These are phyloP conservation scores for Penicillium sclerotiorum DNA, from an alignment of 2,329 filamentous ascomycete genomes.

Conservation along the genomic window DNA sequence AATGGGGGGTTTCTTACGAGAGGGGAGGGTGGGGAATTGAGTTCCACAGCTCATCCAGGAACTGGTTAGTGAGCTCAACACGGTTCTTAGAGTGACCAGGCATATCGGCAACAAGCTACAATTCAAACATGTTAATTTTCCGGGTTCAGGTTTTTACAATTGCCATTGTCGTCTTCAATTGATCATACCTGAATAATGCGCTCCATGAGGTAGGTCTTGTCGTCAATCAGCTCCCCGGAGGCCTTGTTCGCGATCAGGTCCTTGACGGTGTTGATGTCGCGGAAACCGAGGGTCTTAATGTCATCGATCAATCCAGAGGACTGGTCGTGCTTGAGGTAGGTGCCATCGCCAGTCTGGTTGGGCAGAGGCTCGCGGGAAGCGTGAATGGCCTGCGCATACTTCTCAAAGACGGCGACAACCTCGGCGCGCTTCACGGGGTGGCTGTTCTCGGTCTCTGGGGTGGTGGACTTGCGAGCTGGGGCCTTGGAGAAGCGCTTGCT, in stretches of 20 bases:
- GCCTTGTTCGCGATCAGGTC: conserved; percentile 64
- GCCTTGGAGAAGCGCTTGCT: conserved; percentile 39
- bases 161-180: neutral
- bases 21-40: conserved; percentile 72
- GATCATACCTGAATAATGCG: conserved; percentile 60
- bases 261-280: conserved; percentile 65
- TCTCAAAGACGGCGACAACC: conserved; percentile 45
- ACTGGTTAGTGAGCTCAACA: conserved; percentile 65
- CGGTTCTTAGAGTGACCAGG: conserved; percentile 65
- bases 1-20: conserved; percentile 50
- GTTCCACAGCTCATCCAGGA: conserved; percentile 71
- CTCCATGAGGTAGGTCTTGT: conserved; percentile 79
- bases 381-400: conserved; percentile 52
- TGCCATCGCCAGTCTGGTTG: conserved; percentile 64
- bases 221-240: conserved; percentile 67
- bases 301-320: conserved; percentile 60
- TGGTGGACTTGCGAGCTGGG: conserved; percentile 25
- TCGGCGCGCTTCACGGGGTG: conserved; percentile 41
- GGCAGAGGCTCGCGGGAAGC: conserved; percentile 66
- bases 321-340: conserved; percentile 56
- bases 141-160: too few species aligned
- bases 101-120: conserved; percentile 65
- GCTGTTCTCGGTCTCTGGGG: conserved; percentile 26
- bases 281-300: conserved; percentile 57
- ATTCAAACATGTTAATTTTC: neutral